These are phyloP conservation scores for Tetraselmis striata DNA, from an alignment of 139 green algal genomes.

Conservation along the genomic window DNA sequence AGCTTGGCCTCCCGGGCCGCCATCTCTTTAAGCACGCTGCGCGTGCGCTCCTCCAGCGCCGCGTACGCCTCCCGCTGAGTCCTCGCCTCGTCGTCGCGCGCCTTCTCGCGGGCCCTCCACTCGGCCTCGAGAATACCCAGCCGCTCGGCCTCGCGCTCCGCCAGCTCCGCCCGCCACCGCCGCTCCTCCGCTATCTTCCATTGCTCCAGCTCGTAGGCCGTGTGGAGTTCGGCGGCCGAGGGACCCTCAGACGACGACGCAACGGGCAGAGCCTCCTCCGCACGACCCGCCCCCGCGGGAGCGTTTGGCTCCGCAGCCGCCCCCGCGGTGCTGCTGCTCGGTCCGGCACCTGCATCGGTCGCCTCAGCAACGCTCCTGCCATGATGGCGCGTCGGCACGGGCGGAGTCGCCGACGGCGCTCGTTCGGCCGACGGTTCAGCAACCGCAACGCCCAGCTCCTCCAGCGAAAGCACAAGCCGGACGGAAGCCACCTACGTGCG, in stretches of 20 bases:
- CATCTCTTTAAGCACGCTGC: slow-evolving; percentile 18
- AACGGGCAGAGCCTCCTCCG: slow-evolving; percentile 2
- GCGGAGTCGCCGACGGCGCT: too few species aligned
- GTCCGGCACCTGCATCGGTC: too few species aligned
- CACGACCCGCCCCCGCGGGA: not conserved
- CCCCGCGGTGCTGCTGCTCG: not conserved
- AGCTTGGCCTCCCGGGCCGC: slow-evolving; percentile 2
- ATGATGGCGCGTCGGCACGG: too few species aligned
- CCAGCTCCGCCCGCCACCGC: slow-evolving; percentile 30
- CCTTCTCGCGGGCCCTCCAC: slow-evolving; percentile 46
- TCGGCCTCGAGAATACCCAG: slow-evolving; percentile 53
- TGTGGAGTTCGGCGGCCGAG: slow-evolving; percentile 31
- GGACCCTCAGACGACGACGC: not conserved
- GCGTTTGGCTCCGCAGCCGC: not conserved
- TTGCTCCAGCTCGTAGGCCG: slow-evolving; percentile 54
- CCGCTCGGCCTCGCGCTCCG: slow-evolving; percentile 41
- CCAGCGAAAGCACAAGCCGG: slow-evolving; percentile 38
- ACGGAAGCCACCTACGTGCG: slow-evolving; percentile 43
- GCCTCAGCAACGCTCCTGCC: too few species aligned
- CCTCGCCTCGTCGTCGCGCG: slow-evolving; percentile 24
- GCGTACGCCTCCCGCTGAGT: slow-evolving; percentile 21
- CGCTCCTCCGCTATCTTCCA: slow-evolving; percentile 57
- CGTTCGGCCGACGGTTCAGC: not conserved
- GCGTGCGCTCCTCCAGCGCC: slow-evolving; percentile 29
- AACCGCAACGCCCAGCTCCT: slow-evolving; percentile 24